These are phyloP conservation scores for Trypanosoma platydactyli DNA, from an alignment of 208 protist genomes.

Conservation along the genomic window DNA sequence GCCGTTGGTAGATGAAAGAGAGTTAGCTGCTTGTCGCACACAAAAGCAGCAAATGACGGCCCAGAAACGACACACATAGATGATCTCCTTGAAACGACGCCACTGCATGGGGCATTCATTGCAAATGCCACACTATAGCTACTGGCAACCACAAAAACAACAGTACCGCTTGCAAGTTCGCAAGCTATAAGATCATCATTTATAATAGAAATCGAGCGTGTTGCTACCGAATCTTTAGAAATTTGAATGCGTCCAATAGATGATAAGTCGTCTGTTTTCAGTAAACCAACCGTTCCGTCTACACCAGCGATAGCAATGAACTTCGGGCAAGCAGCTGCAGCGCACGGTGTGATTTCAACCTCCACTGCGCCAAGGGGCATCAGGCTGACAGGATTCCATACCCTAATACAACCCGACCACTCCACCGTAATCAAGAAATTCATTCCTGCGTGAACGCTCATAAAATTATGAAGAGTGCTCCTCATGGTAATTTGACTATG, in stretches of 20 bases:
- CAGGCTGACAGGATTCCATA: slow-evolving; percentile 16
- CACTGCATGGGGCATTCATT: slow-evolving; percentile 22
- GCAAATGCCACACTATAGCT: slow-evolving; percentile 41
- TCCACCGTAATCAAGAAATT: slow-evolving; percentile 24
- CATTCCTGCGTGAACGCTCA: slow-evolving; percentile 16
- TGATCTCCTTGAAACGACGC: background rate
- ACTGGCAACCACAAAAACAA: slow-evolving; percentile 34
- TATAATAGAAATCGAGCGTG: slow-evolving; percentile 20
- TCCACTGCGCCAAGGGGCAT: slow-evolving; percentile 3
- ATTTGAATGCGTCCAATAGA: slow-evolving; percentile 24
- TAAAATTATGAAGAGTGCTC: slow-evolving; percentile 10
- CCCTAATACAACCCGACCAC: slow-evolving; percentile 11
- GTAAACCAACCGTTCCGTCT: slow-evolving; percentile 23
- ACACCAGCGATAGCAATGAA: slow-evolving; percentile 24
- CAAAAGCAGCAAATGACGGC: slow-evolving; percentile 40
- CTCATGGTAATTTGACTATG: slow-evolving; percentile 9
- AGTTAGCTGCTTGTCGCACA: slow-evolving; percentile 23
- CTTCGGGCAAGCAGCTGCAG: slow-evolving; percentile 6
- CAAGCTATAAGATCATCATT: slow-evolving; percentile 30
- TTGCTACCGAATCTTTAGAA: slow-evolving; percentile 6
- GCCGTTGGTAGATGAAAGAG: slow-evolving; percentile 45
- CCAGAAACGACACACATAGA: slow-evolving; percentile 25
- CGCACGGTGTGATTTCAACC: slow-evolving; percentile 15
- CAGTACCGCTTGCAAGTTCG: slow-evolving; percentile 30
- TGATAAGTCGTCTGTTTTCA: slow-evolving; percentile 23